phyloP scores from a whole-genome alignment of 2,329 filamentous ascomycete species.

The Alternaria triticina region DNA sequence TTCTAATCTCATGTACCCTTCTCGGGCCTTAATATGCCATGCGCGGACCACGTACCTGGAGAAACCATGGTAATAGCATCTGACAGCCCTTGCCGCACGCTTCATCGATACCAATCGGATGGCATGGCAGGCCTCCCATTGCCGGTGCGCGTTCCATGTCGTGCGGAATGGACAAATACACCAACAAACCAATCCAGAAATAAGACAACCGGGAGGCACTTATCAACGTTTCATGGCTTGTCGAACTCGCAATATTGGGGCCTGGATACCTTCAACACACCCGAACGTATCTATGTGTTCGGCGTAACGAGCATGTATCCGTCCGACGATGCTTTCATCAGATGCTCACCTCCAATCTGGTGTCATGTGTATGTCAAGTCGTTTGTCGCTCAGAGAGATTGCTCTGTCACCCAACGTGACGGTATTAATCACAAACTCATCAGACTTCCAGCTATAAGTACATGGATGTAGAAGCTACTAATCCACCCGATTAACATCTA shows the following conservation, averaged over 20 bases:
- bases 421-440: background rate
- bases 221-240: background rate
- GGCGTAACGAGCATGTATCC: background rate
- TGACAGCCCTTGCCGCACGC: background rate
- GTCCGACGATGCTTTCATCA: background rate
- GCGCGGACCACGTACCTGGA: background rate
- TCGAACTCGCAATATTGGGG: background rate
- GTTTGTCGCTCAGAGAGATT: background rate
- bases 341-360: too few species aligned
- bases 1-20: background rate
- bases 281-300: background rate
- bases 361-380: background rate
- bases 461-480: background rate
- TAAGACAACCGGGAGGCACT: background rate
- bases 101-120: background rate
- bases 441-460: background rate
- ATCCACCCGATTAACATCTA: background rate
- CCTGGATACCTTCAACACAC: background rate
- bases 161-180: background rate
- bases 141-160: background rate
- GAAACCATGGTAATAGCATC: background rate
- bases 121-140: background rate
- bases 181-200: background rate
- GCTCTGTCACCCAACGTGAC: too few species aligned
- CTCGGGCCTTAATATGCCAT: background rate